Percentiles rank a stretch among this genome's conserved stretches.
Evolutionary conservation across 164 flowering plant species (phyloP).

Genomic region (Tetracentron sinense): DNA sequence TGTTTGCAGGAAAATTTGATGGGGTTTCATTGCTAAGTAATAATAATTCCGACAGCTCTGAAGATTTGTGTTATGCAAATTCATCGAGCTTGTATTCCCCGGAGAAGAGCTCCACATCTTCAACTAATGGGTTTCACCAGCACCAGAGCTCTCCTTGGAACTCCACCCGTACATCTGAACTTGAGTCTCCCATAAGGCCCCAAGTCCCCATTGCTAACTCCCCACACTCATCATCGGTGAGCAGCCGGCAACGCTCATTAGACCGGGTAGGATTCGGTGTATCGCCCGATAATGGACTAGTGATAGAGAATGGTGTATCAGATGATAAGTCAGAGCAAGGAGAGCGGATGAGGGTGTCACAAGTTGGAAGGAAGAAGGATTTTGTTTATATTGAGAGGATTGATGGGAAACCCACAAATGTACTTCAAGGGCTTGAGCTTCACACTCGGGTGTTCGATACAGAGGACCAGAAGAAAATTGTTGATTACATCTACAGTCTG

Average conservation of each 20-base stretch:
- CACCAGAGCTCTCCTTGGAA: neutral
- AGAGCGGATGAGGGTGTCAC: conserved; percentile 21
- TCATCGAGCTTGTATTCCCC: no score
- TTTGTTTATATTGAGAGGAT: conserved; percentile 34
- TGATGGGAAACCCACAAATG: conserved; percentile 32
- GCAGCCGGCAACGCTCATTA: neutral
- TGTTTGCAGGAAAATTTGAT: no score
- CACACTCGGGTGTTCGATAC: conserved; percentile 42
- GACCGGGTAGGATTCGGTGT: neutral
- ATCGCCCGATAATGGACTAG: conserved; percentile 14
- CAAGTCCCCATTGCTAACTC: neutral
- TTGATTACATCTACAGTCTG: conserved; percentile 29
- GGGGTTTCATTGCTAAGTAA: neutral
- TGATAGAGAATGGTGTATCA: neutral
- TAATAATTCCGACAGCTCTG: neutral
- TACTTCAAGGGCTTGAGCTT: no score
- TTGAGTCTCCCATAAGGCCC: neutral
- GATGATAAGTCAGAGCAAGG: conserved; percentile 11
- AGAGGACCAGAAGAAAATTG: conserved; percentile 47
- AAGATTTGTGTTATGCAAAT: neutral
- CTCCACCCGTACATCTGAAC: conserved; percentile 5
- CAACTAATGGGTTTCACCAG: neutral
- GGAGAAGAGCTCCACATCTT: neutral
- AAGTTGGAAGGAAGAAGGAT: conserved; percentile 43
- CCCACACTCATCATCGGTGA: conserved; percentile 9